These are phyloP conservation scores for Murraya koenigii DNA, from an alignment of 345 rosid species.

Conservation along the genomic window DNA sequence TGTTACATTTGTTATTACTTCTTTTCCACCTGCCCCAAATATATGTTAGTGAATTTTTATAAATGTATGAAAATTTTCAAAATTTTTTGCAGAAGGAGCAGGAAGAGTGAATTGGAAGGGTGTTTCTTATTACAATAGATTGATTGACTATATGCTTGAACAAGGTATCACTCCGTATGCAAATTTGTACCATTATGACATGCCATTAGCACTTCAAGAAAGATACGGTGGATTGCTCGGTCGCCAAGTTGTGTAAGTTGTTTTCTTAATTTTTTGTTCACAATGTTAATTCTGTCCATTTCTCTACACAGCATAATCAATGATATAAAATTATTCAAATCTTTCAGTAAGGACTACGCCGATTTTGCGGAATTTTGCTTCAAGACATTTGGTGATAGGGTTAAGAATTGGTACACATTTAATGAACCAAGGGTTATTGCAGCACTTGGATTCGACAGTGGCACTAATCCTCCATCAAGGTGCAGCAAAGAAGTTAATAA, in stretches of 20 bases:
- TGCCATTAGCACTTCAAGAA: constrained; percentile 50
- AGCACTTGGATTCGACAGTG: constrained; percentile 56
- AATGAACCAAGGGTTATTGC: constrained; percentile 65
- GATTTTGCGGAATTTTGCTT: constrained; percentile 69
- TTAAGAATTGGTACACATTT: constrained; percentile 68
- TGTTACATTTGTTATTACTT: background rate
- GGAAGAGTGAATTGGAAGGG: background rate
- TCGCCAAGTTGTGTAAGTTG: constrained; percentile 37
- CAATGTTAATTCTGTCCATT: too few species aligned
- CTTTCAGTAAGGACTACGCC: constrained; percentile 49
- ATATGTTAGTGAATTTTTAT: background rate
- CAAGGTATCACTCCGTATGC: constrained; percentile 45
- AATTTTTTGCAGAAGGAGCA: background rate
- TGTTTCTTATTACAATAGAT: background rate
- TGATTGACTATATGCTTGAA: constrained; percentile 31
- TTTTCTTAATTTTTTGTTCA: too few species aligned
- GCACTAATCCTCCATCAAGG: constrained; percentile 50
- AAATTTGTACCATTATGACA: constrained; percentile 53
- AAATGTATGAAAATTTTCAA: too few species aligned
- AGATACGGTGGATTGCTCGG: constrained; percentile 39
- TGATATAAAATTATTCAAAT: background rate
- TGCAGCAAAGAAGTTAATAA: constrained; percentile 56
- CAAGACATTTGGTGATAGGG: constrained; percentile 58
- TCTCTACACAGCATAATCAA: too few species aligned
- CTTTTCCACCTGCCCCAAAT: background rate